Evolutionary conservation across 1,284 basidiomycete species (phyloP).

Genomic region (Cutaneotrichosporon mucoides): DNA sequence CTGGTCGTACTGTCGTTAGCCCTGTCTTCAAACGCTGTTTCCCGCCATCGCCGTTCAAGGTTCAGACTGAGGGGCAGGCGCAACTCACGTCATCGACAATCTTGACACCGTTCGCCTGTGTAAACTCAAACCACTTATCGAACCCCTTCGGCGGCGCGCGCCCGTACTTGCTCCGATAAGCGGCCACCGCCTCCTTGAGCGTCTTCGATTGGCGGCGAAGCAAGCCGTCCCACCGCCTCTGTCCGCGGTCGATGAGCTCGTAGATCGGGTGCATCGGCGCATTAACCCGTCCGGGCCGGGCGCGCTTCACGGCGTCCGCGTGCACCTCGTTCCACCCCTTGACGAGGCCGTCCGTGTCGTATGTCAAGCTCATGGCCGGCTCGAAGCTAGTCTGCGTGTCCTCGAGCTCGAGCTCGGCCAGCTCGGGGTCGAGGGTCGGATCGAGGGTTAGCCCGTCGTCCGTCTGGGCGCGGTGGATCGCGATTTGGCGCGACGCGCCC

Average conservation of each 20-base stretch:
- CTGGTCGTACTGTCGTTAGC: constrained; percentile 35
- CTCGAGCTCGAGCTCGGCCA: too few species aligned
- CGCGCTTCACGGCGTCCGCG: constrained; percentile 8
- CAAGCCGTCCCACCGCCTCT: constrained; percentile 34
- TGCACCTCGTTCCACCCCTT: constrained; percentile 32
- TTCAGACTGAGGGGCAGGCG: too few species aligned
- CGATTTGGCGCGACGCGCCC: too few species aligned
- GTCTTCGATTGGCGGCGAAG: constrained; percentile 45
- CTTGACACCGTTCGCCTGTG: constrained; percentile 43
- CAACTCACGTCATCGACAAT: constrained; percentile 44
- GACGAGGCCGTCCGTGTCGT: constrained; percentile 29
- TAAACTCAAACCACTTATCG: constrained; percentile 48
- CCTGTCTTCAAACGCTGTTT: too few species aligned
- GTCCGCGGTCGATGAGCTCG: constrained; percentile 35
- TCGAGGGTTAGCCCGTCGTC: too few species aligned
- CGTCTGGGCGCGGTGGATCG: too few species aligned
- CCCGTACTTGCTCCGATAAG: constrained; percentile 48
- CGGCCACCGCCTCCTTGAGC: constrained; percentile 46
- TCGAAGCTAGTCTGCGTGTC: too few species aligned
- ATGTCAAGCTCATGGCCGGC: background rate
- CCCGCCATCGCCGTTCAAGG: too few species aligned
- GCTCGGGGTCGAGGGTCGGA: too few species aligned
- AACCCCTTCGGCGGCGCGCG: constrained; percentile 52
- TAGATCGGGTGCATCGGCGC: constrained; percentile 39
- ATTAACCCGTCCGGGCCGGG: background rate